phyloP scores from a whole-genome alignment of 805 yeast genomes.

The Komagataella kurtzmanii region DNA sequence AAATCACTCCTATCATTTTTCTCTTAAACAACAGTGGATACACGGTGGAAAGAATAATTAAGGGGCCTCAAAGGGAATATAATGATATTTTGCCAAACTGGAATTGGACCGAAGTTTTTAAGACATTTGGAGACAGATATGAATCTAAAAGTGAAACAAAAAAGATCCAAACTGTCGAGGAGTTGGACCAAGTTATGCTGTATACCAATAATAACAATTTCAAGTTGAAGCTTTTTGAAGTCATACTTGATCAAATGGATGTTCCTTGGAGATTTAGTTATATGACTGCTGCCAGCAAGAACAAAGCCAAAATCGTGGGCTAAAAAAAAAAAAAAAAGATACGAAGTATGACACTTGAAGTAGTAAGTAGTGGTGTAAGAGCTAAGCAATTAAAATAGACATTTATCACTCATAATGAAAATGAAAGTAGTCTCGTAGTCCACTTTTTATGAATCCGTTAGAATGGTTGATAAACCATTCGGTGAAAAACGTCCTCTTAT shows the following conservation, averaged over 20 bases:
- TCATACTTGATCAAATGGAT: conserved; percentile 44
- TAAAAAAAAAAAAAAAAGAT: background rate
- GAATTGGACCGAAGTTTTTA: conserved; percentile 42
- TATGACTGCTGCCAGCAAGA: conserved; percentile 21
- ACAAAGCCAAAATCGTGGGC: background rate
- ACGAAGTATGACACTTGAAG: background rate
- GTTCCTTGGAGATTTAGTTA: conserved; percentile 47
- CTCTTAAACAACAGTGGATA: conserved; percentile 80
- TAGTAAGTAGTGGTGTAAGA: background rate
- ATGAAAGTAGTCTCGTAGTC: background rate
- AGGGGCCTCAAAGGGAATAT: conserved; percentile 64
- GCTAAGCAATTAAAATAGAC: conserved; percentile 1
- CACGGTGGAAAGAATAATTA: conserved; percentile 78
- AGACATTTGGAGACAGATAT: conserved; percentile 1
- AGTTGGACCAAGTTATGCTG: conserved; percentile 21
- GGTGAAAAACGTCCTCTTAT: conserved; percentile 6
- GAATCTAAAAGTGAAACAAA: conserved; percentile 12
- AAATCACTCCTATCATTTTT: conserved; percentile 54
- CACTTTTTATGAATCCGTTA: conserved; percentile 1
- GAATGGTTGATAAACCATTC: conserved; percentile 6
- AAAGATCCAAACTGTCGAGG: conserved; percentile 23
- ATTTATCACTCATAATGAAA: background rate
- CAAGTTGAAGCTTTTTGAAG: conserved; percentile 40
- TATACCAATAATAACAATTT: conserved; percentile 15
- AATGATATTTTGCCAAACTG: conserved; percentile 75